These are phyloP conservation scores for Arthrinium puccinioides DNA, from an alignment of 2,329 filamentous ascomycete species.

Conservation along the genomic window DNA sequence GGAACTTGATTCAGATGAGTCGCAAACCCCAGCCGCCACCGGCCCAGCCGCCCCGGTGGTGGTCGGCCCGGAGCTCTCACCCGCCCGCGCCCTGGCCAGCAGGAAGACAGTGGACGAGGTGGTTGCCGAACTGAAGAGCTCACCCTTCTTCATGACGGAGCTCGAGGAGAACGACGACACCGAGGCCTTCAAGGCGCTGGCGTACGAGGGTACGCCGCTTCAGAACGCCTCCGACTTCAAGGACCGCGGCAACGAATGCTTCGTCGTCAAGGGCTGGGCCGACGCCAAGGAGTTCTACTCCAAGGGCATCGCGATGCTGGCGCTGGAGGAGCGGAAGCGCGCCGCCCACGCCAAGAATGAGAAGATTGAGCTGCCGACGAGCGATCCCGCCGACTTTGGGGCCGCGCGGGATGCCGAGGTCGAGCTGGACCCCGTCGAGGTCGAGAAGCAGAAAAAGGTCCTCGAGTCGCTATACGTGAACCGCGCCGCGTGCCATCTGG, in stretches of 20 bases:
- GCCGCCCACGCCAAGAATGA: conserved; percentile 13
- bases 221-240: conserved; percentile 83
- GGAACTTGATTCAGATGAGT: conserved; percentile 29
- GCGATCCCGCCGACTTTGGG: conserved; percentile 25
- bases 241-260: conserved; percentile 86
- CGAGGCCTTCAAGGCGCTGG: conserved; percentile 81
- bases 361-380: conserved; percentile 4
- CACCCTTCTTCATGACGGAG: conserved; percentile 92
- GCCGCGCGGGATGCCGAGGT: conserved; percentile 24
- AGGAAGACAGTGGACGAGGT: conserved; percentile 49
- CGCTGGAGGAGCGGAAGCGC: conserved; percentile 52
- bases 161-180: conserved; percentile 78
- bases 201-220: conserved; percentile 82
- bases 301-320: conserved; percentile 72
- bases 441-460: conserved; percentile 51
- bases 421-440: conserved; percentile 36
- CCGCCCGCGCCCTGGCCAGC: conserved; percentile 29
- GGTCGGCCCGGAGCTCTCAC: conserved; percentile 36
- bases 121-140: conserved; percentile 49
- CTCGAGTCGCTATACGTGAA: conserved; percentile 79
- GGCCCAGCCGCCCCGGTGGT: conserved; percentile 5
- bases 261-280: conserved; percentile 62
- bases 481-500: conserved; percentile 81
- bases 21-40: conserved; percentile 1
- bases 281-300: conserved; percentile 90